Evolutionary conservation across 176 grass and related monocot genomes (phyloP), one percentile per base, ranked within the genome.

Genomic region (Saccharum officinarum): DNA sequence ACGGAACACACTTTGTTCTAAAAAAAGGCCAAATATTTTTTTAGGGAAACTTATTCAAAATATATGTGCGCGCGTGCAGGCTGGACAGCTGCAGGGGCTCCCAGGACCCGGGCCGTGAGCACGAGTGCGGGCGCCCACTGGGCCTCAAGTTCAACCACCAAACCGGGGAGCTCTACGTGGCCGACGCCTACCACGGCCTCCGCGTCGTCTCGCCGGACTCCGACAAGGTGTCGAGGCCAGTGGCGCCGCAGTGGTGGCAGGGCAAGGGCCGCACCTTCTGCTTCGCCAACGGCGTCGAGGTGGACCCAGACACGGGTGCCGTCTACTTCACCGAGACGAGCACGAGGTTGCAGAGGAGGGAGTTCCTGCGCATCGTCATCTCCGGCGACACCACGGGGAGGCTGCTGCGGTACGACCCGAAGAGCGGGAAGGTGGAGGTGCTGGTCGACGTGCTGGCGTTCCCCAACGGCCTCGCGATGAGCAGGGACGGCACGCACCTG

Each of bases 281-380:
- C 31, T 94, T 98, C 50, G 82, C 91, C 39, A 95, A 98, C 8
- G 60, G 91, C 7, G 18, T 98, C 7, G 97, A 98, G 44, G 81
- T 98, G 13, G 88, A 98, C 92, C 75, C 87, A 0, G 49, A 80
- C 26, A 94, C 66, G 0, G 63, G 26, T 28, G 49, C 59, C 5
- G 59, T 98, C 73, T 98, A 94, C 77, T 95, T 98, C 84, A 94
- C 95, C 67, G 91, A 94, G 69, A 89, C 86, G 64, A 97, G 90
- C 36, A 91, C 78, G 14, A 71, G 22, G 34, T 97, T 83, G 40
- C 86, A 86, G 17, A 86, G 95, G 65, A 83, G 91, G 85, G 85
- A 98, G 46, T 98, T 91, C 75, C n/a, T 93, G 23, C 72, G 64
- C 12, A 82, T 84, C 17, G 67, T 93, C 10, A 76, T 98, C 52